These are phyloP conservation scores for Puya raimondii DNA, from an alignment of 176 grass and related monocot species.

Conservation along the genomic window DNA sequence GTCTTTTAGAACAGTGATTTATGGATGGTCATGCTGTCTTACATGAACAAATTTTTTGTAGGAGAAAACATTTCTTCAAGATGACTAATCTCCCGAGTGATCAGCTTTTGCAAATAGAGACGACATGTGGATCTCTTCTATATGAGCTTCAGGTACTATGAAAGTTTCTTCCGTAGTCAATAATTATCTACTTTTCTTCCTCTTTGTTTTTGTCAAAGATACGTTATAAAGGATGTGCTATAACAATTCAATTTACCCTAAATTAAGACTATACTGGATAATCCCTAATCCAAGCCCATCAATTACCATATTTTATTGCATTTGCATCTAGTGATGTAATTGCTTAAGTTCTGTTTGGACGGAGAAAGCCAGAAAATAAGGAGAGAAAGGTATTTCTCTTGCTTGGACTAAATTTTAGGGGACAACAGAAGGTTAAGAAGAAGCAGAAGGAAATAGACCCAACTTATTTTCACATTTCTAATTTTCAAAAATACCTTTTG, in stretches of 20 bases:
- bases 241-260: neutral
- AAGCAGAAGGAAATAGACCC: too few relatives aligned
- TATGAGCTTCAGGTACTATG: slow-evolving; percentile 24
- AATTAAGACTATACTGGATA: too few relatives aligned
- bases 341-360: too few relatives aligned
- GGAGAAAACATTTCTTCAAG: neutral
- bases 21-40: neutral
- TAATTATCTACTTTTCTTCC: neutral
- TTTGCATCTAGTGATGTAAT: too few relatives aligned
- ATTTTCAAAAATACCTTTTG: too few relatives aligned
- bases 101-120: slow-evolving; percentile 21
- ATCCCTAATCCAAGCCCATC: too few relatives aligned
- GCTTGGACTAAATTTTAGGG: too few relatives aligned
- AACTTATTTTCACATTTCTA: too few relatives aligned
- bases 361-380: too few relatives aligned
- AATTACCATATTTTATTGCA: too few relatives aligned
- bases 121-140: slow-evolving; percentile 31
- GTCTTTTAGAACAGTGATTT: neutral
- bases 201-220: neutral
- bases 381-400: too few relatives aligned
- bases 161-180: neutral
- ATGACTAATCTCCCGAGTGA: slow-evolving; percentile 17
- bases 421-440: too few relatives aligned
- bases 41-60: neutral
- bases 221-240: neutral